Evolutionary conservation across 2,329 filamentous ascomycete genomes (phyloP).

Genomic region (Lizonia empirigonia): DNA sequence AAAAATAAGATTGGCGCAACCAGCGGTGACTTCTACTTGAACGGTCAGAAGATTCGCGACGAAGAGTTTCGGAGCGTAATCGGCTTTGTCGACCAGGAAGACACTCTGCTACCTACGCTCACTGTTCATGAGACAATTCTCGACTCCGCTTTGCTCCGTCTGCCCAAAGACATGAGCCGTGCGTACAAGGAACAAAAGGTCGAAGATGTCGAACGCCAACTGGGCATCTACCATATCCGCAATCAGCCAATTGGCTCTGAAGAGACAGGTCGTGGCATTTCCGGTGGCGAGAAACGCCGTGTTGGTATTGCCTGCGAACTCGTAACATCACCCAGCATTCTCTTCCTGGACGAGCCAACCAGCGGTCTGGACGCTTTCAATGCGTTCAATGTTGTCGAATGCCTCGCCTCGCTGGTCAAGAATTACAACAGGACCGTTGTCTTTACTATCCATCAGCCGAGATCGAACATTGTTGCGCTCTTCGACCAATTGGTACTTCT

Average conservation of each 20-base stretch:
- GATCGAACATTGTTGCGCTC: conserved; percentile 96
- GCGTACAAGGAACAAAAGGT: conserved; percentile 89
- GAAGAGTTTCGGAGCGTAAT: conserved; percentile 88
- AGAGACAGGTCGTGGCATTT: conserved; percentile 93
- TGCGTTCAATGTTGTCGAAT: conserved; percentile 97
- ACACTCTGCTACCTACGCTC: conserved; percentile 92
- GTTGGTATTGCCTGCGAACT: conserved; percentile 97
- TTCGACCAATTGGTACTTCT: conserved; percentile 94
- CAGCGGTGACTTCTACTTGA: conserved; percentile 85
- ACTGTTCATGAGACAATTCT: conserved; percentile 98
- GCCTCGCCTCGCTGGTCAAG: conserved; percentile 90
- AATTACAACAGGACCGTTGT: conserved; percentile 96
- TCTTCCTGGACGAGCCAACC: conserved; percentile 96
- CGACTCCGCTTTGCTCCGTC: conserved; percentile 85
- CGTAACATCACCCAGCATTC: conserved; percentile 94
- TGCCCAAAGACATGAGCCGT: conserved; percentile 90
- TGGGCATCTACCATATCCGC: conserved; percentile 92
- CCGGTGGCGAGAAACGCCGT: conserved; percentile 92
- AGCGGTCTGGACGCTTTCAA: conserved; percentile 96
- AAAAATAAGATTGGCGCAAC: conserved; percentile 92
- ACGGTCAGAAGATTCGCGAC: conserved; percentile 87
- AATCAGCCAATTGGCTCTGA: conserved; percentile 96
- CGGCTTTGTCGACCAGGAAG: conserved; percentile 97
- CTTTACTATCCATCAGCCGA: conserved; percentile 97
- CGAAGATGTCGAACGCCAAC: conserved; percentile 90